These are phyloP conservation scores for Nidula microcarpa DNA, from an alignment of 768 basidiomycete species.

Conservation along the genomic window DNA sequence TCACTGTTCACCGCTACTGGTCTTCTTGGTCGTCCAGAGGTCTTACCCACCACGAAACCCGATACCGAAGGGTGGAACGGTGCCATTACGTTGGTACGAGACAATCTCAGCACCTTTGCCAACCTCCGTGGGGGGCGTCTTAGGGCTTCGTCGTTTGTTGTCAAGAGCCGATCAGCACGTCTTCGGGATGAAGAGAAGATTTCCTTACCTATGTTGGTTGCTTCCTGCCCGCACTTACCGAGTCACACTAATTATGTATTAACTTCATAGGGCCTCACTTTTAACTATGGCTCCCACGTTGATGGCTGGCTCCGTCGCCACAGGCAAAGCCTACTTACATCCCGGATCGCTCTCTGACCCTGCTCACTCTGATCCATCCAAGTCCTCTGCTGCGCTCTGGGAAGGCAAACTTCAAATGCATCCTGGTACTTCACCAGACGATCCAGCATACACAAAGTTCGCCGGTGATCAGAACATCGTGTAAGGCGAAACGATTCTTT, in stretches of 20 bases:
- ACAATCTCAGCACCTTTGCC: slow-evolving; percentile 82
- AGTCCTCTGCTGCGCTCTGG: slow-evolving; percentile 79
- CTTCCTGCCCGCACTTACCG: slow-evolving; percentile 1
- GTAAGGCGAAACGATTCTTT: slow-evolving; percentile 5
- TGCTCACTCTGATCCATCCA: slow-evolving; percentile 71
- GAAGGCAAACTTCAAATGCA: slow-evolving; percentile 86
- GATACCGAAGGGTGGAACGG: slow-evolving; percentile 70
- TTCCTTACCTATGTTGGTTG: slow-evolving; percentile 42
- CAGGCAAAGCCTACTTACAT: slow-evolving; percentile 69
- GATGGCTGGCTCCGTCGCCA: slow-evolving; percentile 43
- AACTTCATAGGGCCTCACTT: slow-evolving; percentile 22
- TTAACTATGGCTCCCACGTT: slow-evolving; percentile 53
- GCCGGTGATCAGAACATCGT: slow-evolving; percentile 19
- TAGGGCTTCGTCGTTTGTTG: slow-evolving; percentile 80
- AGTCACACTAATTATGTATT: too few relatives aligned
- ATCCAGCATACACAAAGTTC: slow-evolving; percentile 36
- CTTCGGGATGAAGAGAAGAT: slow-evolving; percentile 46
- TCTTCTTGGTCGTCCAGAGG: slow-evolving; percentile 61
- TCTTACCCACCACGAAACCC: slow-evolving; percentile 60
- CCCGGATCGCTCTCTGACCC: slow-evolving; percentile 67
- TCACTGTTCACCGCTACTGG: slow-evolving; percentile 41
- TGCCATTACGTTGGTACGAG: slow-evolving; percentile 78
- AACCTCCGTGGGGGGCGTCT: slow-evolving; percentile 87
- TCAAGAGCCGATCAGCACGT: slow-evolving; percentile 70
- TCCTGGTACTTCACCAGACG: slow-evolving; percentile 75